Evolutionary conservation across 1,284 basidiomycete species (phyloP), one percentile per base, ranked within the genome.

Genomic region (Ceratobasidium sp.): DNA sequence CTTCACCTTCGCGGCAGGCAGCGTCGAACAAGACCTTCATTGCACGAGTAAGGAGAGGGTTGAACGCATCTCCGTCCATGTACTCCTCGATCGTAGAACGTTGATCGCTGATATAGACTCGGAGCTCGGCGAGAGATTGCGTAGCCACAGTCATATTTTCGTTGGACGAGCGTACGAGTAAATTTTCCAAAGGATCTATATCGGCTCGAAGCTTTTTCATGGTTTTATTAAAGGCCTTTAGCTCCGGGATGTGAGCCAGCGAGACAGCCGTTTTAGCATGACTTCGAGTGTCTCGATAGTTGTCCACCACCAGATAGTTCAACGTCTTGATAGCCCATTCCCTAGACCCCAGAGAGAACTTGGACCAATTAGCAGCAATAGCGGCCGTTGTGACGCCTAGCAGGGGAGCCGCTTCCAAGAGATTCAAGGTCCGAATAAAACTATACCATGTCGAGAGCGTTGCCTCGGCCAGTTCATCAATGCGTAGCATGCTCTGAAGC

Each of bases 381-480:
- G 93, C 90, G 0, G 98, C 96, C 37, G 91, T 94, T 0, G 95
- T 98, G 5, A 93, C 89, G 1, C 95, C 96, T 54, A 98, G 87
- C 80, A 95, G 91, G 0, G 94, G 90, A 0, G 93, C 92, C 31
- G 97, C 85, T 76, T 98, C 96, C 46, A 83, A 82, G 31, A 88
- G 87, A 4, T 86, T 84, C 51, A 98, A 83, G 0, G 89, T 90
- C 7, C 84, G 87, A 77, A 98, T 84, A 82, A 98, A 98, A 22
- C 84, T 85, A 73, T 87, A 82, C 96, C 96, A 98, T 62, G 91
- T 94, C 49, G 88, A 84, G 1, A 99, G 85, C 0, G 95, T 93
- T 3, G 90, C 89, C 74, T 92, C 88, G 0, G 93, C 88, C 4
- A 99, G 85, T 73, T 92, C 91, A 0, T 88, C 86, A 9, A 91